Evolutionary conservation across 1,139 yeast genomes (phyloP).

Genomic region (Saccharomyces pastorianus): DNA sequence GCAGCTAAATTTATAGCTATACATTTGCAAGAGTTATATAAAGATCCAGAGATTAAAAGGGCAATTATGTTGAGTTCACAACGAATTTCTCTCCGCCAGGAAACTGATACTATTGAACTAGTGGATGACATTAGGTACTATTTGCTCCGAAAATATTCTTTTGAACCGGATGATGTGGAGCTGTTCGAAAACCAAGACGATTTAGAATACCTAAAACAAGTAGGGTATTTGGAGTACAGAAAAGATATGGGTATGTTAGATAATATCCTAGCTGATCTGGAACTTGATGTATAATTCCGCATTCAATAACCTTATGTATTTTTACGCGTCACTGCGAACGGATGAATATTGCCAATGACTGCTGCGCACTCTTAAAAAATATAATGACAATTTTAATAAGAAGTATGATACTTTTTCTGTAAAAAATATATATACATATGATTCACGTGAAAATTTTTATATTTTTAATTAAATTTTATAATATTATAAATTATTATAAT

Average conservation of each 20-base stretch:
- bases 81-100: slow-evolving; percentile 54
- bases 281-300: slow-evolving; percentile 11
- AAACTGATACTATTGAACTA: slow-evolving; percentile 70
- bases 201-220: slow-evolving; percentile 7
- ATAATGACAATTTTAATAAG: too few species aligned
- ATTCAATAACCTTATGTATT: not conserved
- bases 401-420: too few species aligned
- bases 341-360: too few species aligned
- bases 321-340: not conserved
- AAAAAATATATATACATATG: not conserved
- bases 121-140: slow-evolving; percentile 71
- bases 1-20: slow-evolving; percentile 53
- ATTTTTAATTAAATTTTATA: too few species aligned
- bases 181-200: slow-evolving; percentile 14
- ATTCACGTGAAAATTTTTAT: not conserved
- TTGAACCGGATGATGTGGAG: slow-evolving; percentile 31
- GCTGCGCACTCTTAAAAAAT: too few species aligned
- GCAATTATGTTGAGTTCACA: slow-evolving; percentile 45
- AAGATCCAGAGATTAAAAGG: slow-evolving; percentile 33
- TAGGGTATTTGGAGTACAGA: slow-evolving; percentile 18
- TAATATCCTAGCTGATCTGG: slow-evolving; percentile 10
- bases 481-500: too few species aligned
- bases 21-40: slow-evolving; percentile 37
- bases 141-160: slow-evolving; percentile 33
- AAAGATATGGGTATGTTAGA: slow-evolving; percentile 16